A percentile compares a stretch with the other conserved stretches of the same genome.
phyloP scores from a whole-genome alignment of 768 basidiomycete species.

The Boletus bicolor region DNA sequence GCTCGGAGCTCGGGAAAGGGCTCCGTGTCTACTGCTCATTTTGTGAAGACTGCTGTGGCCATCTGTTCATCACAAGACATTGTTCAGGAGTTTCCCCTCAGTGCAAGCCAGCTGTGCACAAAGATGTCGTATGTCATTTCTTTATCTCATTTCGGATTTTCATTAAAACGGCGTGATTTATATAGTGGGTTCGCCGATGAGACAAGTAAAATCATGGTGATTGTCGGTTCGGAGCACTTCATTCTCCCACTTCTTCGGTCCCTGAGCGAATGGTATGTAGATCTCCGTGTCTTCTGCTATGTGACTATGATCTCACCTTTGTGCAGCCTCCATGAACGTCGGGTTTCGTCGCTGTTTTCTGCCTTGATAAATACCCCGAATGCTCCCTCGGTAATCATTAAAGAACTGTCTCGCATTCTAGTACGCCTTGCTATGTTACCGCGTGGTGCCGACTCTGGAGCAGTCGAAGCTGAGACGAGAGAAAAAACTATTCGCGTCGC shows the following conservation, averaged over 20 bases:
- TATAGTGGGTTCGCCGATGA: slow-evolving; percentile 48
- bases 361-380: slow-evolving; percentile 29
- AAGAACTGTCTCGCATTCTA: slow-evolving; percentile 22
- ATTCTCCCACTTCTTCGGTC: slow-evolving; percentile 48
- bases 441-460: background rate
- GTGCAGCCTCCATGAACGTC: slow-evolving; percentile 32
- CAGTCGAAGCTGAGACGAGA: slow-evolving; percentile 1
- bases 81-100: slow-evolving; percentile 43
- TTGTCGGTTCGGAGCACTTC: slow-evolving; percentile 56
- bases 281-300: background rate
- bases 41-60: slow-evolving; percentile 62
- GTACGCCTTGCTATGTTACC: slow-evolving; percentile 18
- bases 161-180: background rate
- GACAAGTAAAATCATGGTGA: slow-evolving; percentile 40
- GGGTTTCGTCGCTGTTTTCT: slow-evolving; percentile 28
- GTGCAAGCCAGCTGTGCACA: slow-evolving; percentile 40
- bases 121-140: slow-evolving; percentile 45
- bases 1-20: slow-evolving; percentile 17
- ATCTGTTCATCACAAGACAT: slow-evolving; percentile 63
- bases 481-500: slow-evolving; percentile 10
- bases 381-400: slow-evolving; percentile 20
- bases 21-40: slow-evolving; percentile 51
- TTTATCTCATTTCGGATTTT: background rate
- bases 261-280: slow-evolving; percentile 41
- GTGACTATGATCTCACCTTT: background rate